Evolutionary conservation across 345 rosid genomes (phyloP), one percentile per base, ranked within the genome.

Genomic region (Firmiana major): DNA sequence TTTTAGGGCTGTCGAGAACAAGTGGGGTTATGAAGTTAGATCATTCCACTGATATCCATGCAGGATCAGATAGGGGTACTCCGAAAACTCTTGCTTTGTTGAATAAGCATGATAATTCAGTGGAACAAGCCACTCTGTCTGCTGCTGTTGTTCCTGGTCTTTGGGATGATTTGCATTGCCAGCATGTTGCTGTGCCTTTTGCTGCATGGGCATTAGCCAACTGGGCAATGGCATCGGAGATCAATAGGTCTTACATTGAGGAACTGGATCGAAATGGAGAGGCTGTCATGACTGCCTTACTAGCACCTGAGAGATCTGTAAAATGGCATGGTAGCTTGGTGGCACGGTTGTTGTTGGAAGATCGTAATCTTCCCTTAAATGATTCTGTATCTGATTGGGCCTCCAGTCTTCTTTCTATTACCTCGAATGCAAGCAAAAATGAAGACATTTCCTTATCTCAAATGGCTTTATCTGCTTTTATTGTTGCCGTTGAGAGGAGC

Each of bases 181-280:
- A 96, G 79, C 98, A 96, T 89, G 98, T 96, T n/a, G 99, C 98
- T 31, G 97, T 96, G 70, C 99, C 99, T 67, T 96, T 96, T 88
- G 99, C 99, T 68, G 93, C 93, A 11, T 93, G 99, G 99, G 97
- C 98, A 46, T 85, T 96, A 83, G 97, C 99, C 77, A 92, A 93
- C 78, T 96, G 99, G 99, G 99, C 99, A 34, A 89, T 88, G 93
- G 97, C 99, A 72, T 96, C 99, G 43, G 89, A 84, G 77, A 81
- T 78, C 69, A 96, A 96, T 82, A 90, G 99, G 82, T 82, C 86
- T 67, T 91, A 77, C 81, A 92, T 96, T 83, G 97, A 92, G 79
- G 98, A 96, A 83, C 87, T 96, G 73, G 99, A 96, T 87, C 88
- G 73, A 75, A 95, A 93, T 78, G 97, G 98, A 68, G 78, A 85